Evolutionary conservation across 768 basidiomycete species (phyloP), one percentile per base, ranked within the genome.

Genomic region (Baorangia bicolor): DNA sequence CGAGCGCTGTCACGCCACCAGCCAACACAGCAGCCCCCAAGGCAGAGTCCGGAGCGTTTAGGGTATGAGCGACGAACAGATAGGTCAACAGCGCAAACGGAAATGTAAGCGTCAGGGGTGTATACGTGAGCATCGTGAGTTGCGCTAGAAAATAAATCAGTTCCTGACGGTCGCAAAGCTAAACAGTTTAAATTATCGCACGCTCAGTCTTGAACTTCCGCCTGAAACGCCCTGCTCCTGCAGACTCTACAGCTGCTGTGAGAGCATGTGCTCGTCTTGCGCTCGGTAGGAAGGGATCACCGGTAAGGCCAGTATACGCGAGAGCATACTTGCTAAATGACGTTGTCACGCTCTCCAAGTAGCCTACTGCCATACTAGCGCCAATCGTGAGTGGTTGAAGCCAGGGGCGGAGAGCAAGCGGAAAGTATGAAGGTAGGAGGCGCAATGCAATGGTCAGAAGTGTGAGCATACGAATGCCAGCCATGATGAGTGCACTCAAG

Each of bases 51-150:
- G 92, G 90, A 25, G 85, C 83, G 18, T 70, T 68, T 21, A 93
- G 73, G 0, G 88, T 87, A 71, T 92, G 90, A 2, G 92, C 88
- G n/a, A 93, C 90, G 61, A 95, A 91, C 20, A 98, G 72, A 69
- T 96, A 97, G 5, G 92, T 90, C 35, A 82, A 74, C 28, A 95
- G 75, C 14, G 92, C 86, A 59, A 92, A 90, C 6, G 92, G 89
- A 59, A 94, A 80, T 1, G 90, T 90, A 56, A 94, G 75, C 1
- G 87, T 89, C 47, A 92, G 75, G 18, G 93, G 88, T 13, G 90
- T 82, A 28, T 82, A 71, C 14, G 76, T 89, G 59, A 95, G 78
- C 59, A 94, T 73, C 0, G 88, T 82, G 61, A 93, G 78, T 67
- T 84, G 80, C 25, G 82, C 81, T 87, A 47, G 16, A 64, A 46